A percentile compares a stretch with the other conserved stretches of the same genome.
These are phyloP conservation scores for Leishmania lainsoni DNA, from an alignment of 208 protist species.

Conservation along the genomic window DNA sequence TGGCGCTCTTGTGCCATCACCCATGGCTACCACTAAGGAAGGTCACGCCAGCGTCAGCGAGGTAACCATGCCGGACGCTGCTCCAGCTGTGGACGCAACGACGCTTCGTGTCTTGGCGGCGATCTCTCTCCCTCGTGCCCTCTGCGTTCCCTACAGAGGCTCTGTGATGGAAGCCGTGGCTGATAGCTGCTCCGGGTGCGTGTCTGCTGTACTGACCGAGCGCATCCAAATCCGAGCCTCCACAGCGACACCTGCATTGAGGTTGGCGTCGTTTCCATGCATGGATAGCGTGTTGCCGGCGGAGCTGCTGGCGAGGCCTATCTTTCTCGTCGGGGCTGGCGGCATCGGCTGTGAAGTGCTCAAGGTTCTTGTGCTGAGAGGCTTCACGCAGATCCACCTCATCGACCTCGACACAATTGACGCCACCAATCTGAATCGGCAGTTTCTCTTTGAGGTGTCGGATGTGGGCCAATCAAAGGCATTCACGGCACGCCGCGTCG, in stretches of 20 bases:
- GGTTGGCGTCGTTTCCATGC: not conserved
- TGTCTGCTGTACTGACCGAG: constrained; percentile 13
- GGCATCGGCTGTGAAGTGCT: constrained; percentile 99
- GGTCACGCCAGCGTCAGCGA: not conserved
- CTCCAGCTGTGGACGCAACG: not conserved
- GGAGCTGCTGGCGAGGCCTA: constrained; percentile 25
- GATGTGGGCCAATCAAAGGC: constrained; percentile 97
- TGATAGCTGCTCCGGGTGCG: not conserved
- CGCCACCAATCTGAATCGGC: constrained; percentile 98
- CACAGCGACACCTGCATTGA: not conserved
- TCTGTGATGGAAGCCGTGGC: not conserved
- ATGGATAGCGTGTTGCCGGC: not conserved
- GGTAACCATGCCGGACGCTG: not conserved
- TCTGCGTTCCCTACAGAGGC: not conserved
- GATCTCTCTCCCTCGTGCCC: constrained; percentile 13
- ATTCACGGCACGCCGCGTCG: constrained; percentile 68
- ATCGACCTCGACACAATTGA: constrained; percentile 99
- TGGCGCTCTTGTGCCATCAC: not conserved
- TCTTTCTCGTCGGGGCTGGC: constrained; percentile 98
- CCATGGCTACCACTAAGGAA: not conserved
- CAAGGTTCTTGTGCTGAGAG: constrained; percentile 97
- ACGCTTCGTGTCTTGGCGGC: constrained; percentile 5
- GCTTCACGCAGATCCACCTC: constrained; percentile 95
- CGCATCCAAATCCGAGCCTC: not conserved
- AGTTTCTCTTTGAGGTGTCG: constrained; percentile 97